phyloP scores from a whole-genome alignment of 345 rosid species.

The Boechera retrofracta region DNA sequence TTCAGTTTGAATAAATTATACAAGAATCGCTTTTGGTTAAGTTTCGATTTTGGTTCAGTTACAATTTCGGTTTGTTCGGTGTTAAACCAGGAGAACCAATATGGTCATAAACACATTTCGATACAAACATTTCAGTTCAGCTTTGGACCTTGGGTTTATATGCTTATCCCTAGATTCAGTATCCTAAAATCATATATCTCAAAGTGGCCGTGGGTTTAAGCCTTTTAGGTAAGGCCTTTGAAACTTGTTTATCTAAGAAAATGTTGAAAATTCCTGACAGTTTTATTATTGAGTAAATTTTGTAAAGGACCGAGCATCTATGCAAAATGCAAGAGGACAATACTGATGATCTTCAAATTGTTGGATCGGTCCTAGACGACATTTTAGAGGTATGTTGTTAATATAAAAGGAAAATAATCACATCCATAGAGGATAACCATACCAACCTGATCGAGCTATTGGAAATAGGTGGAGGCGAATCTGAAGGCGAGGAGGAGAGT shows the following conservation, averaged over 20 bases:
- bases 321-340: conserved; percentile 74
- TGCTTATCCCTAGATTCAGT: neutral
- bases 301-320: conserved; percentile 64
- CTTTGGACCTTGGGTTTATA: neutral
- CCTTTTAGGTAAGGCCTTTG: neutral
- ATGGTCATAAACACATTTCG: neutral
- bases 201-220: neutral
- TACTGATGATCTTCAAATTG: conserved; percentile 64
- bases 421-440: neutral
- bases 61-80: neutral
- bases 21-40: neutral
- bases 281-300: neutral
- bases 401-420: conserved; percentile 8
- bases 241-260: neutral
- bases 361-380: conserved; percentile 62
- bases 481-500: conserved; percentile 57
- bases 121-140: neutral
- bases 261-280: neutral
- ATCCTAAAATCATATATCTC: neutral
- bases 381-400: conserved; percentile 51
- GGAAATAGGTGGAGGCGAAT: conserved; percentile 58
- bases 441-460: neutral
- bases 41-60: neutral
- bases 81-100: neutral
- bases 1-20: neutral